Conservation (phyloP, 805 yeast species). For the Lipomyces yamanashiensis region DNA sequence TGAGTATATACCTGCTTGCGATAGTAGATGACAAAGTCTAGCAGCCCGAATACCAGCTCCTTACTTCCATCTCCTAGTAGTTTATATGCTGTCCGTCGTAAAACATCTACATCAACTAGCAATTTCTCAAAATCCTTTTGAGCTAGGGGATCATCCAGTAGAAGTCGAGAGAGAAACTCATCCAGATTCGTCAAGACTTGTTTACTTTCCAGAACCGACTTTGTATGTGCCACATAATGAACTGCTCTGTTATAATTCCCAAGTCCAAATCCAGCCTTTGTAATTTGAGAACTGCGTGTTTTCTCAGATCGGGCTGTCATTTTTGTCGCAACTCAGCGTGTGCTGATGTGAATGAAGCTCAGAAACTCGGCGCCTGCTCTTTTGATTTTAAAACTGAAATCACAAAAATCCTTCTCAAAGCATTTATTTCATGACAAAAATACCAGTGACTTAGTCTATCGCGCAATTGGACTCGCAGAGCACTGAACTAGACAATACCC, state of each 20-base stretch:
- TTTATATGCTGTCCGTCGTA: conserved; percentile 21
- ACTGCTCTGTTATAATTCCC: conserved; percentile 14
- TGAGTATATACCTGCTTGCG: conserved; percentile 8
- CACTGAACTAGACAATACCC: background rate
- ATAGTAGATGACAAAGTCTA: conserved; percentile 19
- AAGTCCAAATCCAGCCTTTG: background rate
- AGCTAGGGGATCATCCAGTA: conserved; percentile 9
- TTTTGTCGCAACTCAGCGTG: background rate
- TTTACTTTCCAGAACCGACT: conserved; percentile 16
- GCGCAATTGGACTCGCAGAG: background rate
- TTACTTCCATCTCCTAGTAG: conserved; percentile 12
- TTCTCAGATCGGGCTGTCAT: background rate
- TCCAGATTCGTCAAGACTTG: background rate
- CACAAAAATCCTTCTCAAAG: no score
- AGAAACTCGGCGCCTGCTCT: no score
- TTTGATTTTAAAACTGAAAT: no score
- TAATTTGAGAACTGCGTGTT: background rate
- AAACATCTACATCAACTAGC: conserved; percentile 20
- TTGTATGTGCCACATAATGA: conserved; percentile 15
- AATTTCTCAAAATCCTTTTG: conserved; percentile 14
- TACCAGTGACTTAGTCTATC: no score
- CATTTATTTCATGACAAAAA: no score
- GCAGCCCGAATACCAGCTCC: conserved; percentile 13
- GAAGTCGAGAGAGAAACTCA: conserved; percentile 15
- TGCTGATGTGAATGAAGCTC: no score